Evolutionary conservation across 768 basidiomycete genomes (phyloP).

Genomic region (Naematelia encephala): DNA sequence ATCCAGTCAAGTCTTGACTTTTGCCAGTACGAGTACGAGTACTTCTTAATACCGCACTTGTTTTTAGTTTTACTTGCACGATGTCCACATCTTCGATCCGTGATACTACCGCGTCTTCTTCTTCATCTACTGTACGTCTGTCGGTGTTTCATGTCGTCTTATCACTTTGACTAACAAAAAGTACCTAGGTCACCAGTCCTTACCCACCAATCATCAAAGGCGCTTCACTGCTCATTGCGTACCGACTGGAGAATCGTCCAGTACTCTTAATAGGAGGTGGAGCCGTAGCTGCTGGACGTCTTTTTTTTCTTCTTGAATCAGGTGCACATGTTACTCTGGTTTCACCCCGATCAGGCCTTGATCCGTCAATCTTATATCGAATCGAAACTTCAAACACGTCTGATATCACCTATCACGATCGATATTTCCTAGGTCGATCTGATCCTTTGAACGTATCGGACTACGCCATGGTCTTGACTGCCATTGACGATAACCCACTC

Average conservation of each 20-base stretch:
- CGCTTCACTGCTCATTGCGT: slow-evolving; percentile 80
- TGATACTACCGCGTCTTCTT: too few relatives aligned
- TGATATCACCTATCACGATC: slow-evolving; percentile 67
- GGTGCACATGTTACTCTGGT: slow-evolving; percentile 76
- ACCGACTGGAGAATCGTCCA: slow-evolving; percentile 78
- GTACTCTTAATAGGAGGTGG: slow-evolving; percentile 95
- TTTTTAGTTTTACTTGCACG: too few relatives aligned
- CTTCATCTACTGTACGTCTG: too few relatives aligned
- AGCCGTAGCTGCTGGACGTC: slow-evolving; percentile 79
- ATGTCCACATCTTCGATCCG: too few relatives aligned
- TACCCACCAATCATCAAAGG: background rate
- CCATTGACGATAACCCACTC: slow-evolving; percentile 75
- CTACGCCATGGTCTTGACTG: slow-evolving; percentile 82
- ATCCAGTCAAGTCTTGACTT: too few relatives aligned
- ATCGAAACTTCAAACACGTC: slow-evolving; percentile 54
- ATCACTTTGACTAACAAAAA: background rate
- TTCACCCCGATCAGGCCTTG: slow-evolving; percentile 65
- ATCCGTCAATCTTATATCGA: slow-evolving; percentile 52
- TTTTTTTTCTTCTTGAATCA: slow-evolving; percentile 77
- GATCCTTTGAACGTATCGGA: slow-evolving; percentile 56
- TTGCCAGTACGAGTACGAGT: too few relatives aligned
- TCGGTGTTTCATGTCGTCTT: background rate
- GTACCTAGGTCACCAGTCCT: background rate
- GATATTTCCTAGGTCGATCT: slow-evolving; percentile 57
- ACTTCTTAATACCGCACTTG: too few relatives aligned